Base-by-base conservation (phyloP, 768 basidiomycete genomes). In the Royoungia palumana region DNA sequence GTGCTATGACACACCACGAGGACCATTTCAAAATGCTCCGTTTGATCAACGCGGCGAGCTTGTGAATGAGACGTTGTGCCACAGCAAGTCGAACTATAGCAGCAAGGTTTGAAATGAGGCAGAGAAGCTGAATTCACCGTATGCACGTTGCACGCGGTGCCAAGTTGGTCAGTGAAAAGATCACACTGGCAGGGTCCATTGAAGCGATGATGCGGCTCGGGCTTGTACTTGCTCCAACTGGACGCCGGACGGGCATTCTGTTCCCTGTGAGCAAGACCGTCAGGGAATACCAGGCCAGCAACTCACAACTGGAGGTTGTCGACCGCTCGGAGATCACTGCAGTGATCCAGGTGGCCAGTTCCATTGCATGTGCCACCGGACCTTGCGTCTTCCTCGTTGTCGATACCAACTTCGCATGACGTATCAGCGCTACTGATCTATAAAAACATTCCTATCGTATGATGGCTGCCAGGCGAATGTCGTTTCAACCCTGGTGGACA, bases 11-110 rank as follows among this genome's bases (percentile, higher is more conserved):
- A 32, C 32, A 14, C 14, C 32, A 14, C 9, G 32, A 32, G 14
- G 14, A 32, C 14, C 32, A 32, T 32, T 32, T 14, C n/a, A n/a
- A n/a, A n/a, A n/a, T 32, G 14, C 36, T 30, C 17, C 49, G 25
- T 37, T 53, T 44, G 46, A 60, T 56, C 25, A 44, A 53, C 47
- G 35, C 57, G 54, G 59, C 28, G 36, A 63, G 30, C 54, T 53
- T 35, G 54, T 60, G 46, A 48, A 43, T 28, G 32, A 32, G 16
- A 1, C 16, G 14, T 10, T 6, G 25, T 27, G 30, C 40, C 43
- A 50, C 47, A 34, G 20, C 51, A 30, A 47, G 36, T 48, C 28
- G 21, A 40, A n/a, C 8, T 20, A 21, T 35, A 19, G 21, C 11
- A 24, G 3, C 12, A 32, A 44, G 55, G 36, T 40, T 32, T 12